phyloP scores from a whole-genome alignment of 108 stramenopile genomes.

The Hondaea fermentalgiana region DNA sequence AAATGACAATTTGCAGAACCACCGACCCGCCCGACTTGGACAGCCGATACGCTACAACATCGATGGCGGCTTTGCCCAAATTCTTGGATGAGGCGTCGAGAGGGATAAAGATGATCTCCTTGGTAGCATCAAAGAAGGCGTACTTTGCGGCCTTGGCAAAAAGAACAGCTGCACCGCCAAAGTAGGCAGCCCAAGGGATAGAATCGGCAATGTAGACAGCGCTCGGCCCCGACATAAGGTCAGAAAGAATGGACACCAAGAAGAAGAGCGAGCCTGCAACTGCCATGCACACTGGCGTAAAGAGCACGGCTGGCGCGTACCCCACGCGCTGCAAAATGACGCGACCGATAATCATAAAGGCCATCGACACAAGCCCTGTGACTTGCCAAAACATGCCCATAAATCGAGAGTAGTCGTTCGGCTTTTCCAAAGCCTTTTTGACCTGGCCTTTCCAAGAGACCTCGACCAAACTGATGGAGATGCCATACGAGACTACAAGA shows the following conservation, averaged over 20 bases:
- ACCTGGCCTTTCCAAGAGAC: constrained; percentile 97
- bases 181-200: constrained; percentile 46
- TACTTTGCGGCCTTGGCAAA: constrained; percentile 87
- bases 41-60: constrained; percentile 91
- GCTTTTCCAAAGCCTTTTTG: constrained; percentile 90
- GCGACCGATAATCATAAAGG: constrained; percentile 90
- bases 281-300: constrained; percentile 87
- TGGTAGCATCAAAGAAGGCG: constrained; percentile 91
- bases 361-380: constrained; percentile 81
- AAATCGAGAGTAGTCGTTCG: constrained; percentile 92
- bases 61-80: constrained; percentile 97
- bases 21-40: constrained; percentile 91
- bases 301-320: constrained; percentile 79
- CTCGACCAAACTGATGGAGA: constrained; percentile 98
- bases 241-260: constrained; percentile 67
- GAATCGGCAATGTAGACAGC: constrained; percentile 55
- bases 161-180: constrained; percentile 89
- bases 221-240: neutral
- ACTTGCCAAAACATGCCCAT: constrained; percentile 95
- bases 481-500: constrained; percentile 89
- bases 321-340: constrained; percentile 83
- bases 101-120: constrained; percentile 99
- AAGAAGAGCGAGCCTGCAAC: constrained; percentile 84
- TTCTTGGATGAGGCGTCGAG: constrained; percentile 91
- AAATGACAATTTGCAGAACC: constrained; percentile 82